These are phyloP conservation scores for Russula ochroleuca DNA, from an alignment of 768 basidiomycete genomes.

Conservation along the genomic window DNA sequence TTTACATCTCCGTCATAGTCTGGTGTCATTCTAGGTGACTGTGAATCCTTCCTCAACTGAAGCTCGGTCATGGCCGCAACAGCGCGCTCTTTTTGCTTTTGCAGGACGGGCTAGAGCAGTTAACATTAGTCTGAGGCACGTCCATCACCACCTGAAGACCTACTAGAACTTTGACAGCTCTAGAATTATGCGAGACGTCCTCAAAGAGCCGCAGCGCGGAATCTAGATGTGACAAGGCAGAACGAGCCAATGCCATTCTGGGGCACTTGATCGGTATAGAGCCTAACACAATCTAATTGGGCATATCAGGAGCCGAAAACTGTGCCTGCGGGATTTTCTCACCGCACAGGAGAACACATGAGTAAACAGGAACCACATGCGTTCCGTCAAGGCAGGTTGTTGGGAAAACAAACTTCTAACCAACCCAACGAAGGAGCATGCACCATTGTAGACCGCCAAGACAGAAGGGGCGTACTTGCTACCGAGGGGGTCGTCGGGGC, in stretches of 20 bases:
- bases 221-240: conserved; percentile 65
- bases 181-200: conserved; percentile 48
- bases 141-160: conserved; percentile 28
- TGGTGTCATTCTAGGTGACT: conserved; percentile 31
- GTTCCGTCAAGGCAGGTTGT: conserved; percentile 59
- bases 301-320: background rate
- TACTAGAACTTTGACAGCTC: conserved; percentile 58
- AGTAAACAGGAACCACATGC: conserved; percentile 70
- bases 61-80: conserved; percentile 35
- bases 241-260: conserved; percentile 58
- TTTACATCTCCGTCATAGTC: conserved; percentile 40
- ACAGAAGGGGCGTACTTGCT: conserved; percentile 67
- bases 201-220: conserved; percentile 55
- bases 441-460: conserved; percentile 63
- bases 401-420: conserved; percentile 62
- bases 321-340: conserved; percentile 29
- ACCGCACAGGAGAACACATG: conserved; percentile 72
- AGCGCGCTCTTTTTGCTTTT: conserved; percentile 53
- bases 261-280: conserved; percentile 61
- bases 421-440: conserved; percentile 62
- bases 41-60: conserved; percentile 34
- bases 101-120: conserved; percentile 51
- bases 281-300: conserved; percentile 57
- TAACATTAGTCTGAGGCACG: background rate
- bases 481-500: conserved; percentile 58